Base-by-base conservation (phyloP, 2,329 filamentous ascomycete species). In the Calycina herbarum region DNA sequence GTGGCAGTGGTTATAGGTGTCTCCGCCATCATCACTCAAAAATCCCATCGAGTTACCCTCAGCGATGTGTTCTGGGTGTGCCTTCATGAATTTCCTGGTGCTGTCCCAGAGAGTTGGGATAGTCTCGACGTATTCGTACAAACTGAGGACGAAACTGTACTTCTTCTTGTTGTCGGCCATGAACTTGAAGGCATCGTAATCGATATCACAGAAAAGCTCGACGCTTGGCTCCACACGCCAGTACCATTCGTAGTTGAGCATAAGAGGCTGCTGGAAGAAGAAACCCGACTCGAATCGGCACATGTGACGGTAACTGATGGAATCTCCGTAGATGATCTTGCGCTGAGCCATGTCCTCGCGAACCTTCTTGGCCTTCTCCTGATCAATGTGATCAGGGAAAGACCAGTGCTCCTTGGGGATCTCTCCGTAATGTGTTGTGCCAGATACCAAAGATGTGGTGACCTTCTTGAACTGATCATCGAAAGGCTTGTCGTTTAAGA, bases 271-370 rank as follows among this genome's bases (percentile, higher is more conserved):
- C 68, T 91, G 93, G 87, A 98, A 99, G 85, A 99, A 99, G 85
- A 99, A 99, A 48, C 95, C 95, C 7, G 94, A 98, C 80, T 99
- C 95, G 77, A 97, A 99, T 70, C 95, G 92, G 81, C 95, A 99
- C 95, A 99, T 99, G 83, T 99, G 96, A 69, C 95, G 89, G 83
- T 99, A 99, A 81, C 92, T 96, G 80, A 96, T 82, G 11, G 93
- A 97, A 79, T 98, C 95, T 67, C 95, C 95, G 77, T 99, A 99
- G 79, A 99, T 99, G 78, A 99, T 96, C 82, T 97, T 96, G 77
- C 89, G 88, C 78, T 92, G 86, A 64, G 87, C 88, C 95, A 99
- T 99, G 73, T 97, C 92, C 81, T 97, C 90, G 68, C 95, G 91
- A 67, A 95, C 93, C 79, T 92, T 91, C 75, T 87, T 86, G 54